A percentile compares a stretch with the other conserved stretches of the same genome.
phyloP scores from a whole-genome alignment of 108 stramenopile species.

The Hondaea fermentalgiana region DNA sequence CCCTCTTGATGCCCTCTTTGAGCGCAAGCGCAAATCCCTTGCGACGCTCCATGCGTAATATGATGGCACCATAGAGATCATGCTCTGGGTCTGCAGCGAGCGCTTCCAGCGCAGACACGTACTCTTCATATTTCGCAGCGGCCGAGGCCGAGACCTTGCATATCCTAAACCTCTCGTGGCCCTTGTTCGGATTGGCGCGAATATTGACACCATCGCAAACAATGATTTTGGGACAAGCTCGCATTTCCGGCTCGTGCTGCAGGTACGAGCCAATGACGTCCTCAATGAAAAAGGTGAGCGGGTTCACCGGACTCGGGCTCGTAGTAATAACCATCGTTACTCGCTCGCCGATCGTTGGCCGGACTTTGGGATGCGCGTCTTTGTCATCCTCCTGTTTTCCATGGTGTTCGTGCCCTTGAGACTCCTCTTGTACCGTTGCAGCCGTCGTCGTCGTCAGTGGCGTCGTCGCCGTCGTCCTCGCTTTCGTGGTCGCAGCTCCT shows the following conservation, averaged over 20 bases:
- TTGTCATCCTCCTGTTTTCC: no score
- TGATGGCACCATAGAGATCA: neutral
- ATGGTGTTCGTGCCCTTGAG: no score
- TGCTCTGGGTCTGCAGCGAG: neutral
- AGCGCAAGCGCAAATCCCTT: conserved; percentile 1
- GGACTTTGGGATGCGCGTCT: neutral
- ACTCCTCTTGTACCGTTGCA: no score
- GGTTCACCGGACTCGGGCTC: neutral
- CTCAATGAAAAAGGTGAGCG: neutral
- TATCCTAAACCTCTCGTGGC: neutral
- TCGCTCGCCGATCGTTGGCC: neutral
- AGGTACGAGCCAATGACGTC: neutral
- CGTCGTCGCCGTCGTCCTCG: no score
- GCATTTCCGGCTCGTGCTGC: neutral
- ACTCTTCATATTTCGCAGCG: neutral
- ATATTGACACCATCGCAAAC: neutral
- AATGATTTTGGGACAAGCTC: neutral
- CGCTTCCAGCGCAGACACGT: neutral
- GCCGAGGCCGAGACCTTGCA: neutral
- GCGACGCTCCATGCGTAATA: neutral
- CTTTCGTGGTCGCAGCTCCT: no score
- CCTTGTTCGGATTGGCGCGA: neutral
- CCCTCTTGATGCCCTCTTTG: neutral
- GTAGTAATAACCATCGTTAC: neutral
- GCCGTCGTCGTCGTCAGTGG: no score